phyloP scores from a whole-genome alignment of 2,329 filamentous ascomycete genomes.

The Sphaerulina musiva region DNA sequence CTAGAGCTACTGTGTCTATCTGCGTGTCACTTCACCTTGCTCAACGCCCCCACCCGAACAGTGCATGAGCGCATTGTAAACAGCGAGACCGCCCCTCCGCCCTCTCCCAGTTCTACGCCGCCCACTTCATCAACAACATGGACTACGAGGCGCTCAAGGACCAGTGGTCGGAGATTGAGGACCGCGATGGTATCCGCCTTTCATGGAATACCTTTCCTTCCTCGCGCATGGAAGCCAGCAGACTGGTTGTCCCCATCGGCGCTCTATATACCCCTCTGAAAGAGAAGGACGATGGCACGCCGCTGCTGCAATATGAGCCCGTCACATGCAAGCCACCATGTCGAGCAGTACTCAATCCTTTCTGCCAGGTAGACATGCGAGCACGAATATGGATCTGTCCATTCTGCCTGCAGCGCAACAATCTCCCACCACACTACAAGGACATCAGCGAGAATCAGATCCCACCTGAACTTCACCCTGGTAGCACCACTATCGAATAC shows the following conservation, averaged over 20 bases:
- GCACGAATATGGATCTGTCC: conserved; percentile 83
- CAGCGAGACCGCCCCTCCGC: conserved; percentile 8
- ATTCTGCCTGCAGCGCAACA: conserved; percentile 78
- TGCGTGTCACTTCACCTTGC: neutral
- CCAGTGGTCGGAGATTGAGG: conserved; percentile 93
- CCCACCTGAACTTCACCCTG: conserved; percentile 72
- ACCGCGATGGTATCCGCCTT: conserved; percentile 87
- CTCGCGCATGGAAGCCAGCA: conserved; percentile 69
- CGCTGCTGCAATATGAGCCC: conserved; percentile 88
- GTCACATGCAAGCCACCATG: conserved; percentile 96
- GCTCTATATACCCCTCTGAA: conserved; percentile 93
- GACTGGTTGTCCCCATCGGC: conserved; percentile 70
- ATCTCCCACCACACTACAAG: conserved; percentile 79
- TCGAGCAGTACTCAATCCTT: conserved; percentile 91
- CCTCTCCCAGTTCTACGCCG: conserved; percentile 6
- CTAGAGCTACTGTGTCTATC: neutral
- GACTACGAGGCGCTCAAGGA: conserved; percentile 92
- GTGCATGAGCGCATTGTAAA: conserved; percentile 15
- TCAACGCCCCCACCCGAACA: neutral
- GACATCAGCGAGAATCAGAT: conserved; percentile 79
- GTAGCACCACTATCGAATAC: conserved; percentile 87
- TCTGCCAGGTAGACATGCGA: conserved; percentile 82
- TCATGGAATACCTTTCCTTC: conserved; percentile 99
- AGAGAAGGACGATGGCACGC: conserved; percentile 76
- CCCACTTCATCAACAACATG: conserved; percentile 49